These are phyloP conservation scores for Boletus bicolor DNA, from an alignment of 768 basidiomycete species.

Conservation along the genomic window DNA sequence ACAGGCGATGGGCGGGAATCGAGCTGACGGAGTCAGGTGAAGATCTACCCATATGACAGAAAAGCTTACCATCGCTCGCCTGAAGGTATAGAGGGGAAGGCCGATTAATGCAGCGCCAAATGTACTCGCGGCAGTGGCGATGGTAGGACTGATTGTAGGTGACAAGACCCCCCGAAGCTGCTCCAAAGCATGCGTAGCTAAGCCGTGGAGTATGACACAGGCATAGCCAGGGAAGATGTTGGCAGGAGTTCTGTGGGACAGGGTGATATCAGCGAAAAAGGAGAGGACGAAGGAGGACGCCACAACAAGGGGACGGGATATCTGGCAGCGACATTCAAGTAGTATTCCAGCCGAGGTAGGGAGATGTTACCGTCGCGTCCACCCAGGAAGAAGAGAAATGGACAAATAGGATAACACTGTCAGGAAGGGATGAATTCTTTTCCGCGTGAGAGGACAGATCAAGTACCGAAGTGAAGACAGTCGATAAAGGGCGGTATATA, in stretches of 20 bases:
- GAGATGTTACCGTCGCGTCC: slow-evolving; percentile 46
- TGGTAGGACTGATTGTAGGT: slow-evolving; percentile 54
- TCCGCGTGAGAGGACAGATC: background rate
- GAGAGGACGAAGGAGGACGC: slow-evolving; percentile 50
- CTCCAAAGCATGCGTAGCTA: slow-evolving; percentile 59
- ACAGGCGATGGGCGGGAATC: slow-evolving; percentile 48
- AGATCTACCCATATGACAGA: background rate
- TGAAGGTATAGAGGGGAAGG: slow-evolving; percentile 62
- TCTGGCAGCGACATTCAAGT: slow-evolving; percentile 32
- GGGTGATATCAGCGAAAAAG: slow-evolving; percentile 51
- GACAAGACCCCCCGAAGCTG: slow-evolving; percentile 58
- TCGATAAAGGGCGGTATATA: slow-evolving; percentile 67
- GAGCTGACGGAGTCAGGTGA: slow-evolving; percentile 37
- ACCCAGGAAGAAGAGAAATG: slow-evolving; percentile 72
- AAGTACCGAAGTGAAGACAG: slow-evolving; percentile 64
- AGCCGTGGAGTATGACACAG: slow-evolving; percentile 56
- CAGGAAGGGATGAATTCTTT: background rate
- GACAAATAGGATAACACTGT: slow-evolving; percentile 64
- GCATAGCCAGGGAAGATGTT: slow-evolving; percentile 59
- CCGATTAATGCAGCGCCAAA: slow-evolving; percentile 63
- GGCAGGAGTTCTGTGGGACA: slow-evolving; percentile 40
- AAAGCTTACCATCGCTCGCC: slow-evolving; percentile 52
- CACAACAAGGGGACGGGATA: slow-evolving; percentile 48
- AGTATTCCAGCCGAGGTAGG: slow-evolving; percentile 39
- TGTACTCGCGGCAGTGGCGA: slow-evolving; percentile 53